phyloP scores from a whole-genome alignment of 2,329 filamentous ascomycete species.

The Sclerotinia minor region DNA sequence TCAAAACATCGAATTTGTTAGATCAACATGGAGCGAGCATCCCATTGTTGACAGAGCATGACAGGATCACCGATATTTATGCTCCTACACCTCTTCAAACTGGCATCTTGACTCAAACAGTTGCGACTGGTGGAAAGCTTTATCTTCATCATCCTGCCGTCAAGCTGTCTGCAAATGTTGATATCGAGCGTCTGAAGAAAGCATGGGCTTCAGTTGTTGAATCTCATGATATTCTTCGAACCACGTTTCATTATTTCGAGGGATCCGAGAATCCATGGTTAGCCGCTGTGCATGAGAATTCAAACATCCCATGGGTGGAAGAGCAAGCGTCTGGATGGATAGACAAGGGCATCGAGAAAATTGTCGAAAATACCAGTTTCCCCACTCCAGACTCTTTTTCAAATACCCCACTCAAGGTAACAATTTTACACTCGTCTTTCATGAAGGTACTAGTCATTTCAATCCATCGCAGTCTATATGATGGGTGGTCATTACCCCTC shows the following conservation, averaged over 20 bases:
- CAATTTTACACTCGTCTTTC: slow-evolving; percentile 14
- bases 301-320: neutral
- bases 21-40: neutral
- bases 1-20: neutral
- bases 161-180: slow-evolving; percentile 30
- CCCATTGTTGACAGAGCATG: neutral
- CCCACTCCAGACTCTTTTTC: slow-evolving; percentile 25
- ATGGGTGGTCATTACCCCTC: slow-evolving; percentile 50
- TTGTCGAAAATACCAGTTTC: neutral
- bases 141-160: slow-evolving; percentile 41
- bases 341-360: slow-evolving; percentile 1
- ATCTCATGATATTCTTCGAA: slow-evolving; percentile 41
- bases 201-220: slow-evolving; percentile 37
- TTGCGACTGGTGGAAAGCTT: slow-evolving; percentile 37
- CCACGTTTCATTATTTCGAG: slow-evolving; percentile 29
- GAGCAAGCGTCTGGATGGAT: slow-evolving; percentile 6
- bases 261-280: neutral
- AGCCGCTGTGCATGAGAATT: slow-evolving; percentile 29
- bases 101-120: slow-evolving; percentile 43
- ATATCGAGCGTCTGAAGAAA: slow-evolving; percentile 30
- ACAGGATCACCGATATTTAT: slow-evolving; percentile 43
- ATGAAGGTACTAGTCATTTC: slow-evolving; percentile 49
- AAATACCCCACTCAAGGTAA: slow-evolving; percentile 1
- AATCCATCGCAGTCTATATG: slow-evolving; percentile 57
- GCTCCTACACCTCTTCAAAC: slow-evolving; percentile 44